A percentile compares a stretch with the other conserved stretches of the same genome.
These are phyloP conservation scores for Penicillium crystallinum DNA, from an alignment of 495 filamentous ascomycete genomes.

Conservation along the genomic window DNA sequence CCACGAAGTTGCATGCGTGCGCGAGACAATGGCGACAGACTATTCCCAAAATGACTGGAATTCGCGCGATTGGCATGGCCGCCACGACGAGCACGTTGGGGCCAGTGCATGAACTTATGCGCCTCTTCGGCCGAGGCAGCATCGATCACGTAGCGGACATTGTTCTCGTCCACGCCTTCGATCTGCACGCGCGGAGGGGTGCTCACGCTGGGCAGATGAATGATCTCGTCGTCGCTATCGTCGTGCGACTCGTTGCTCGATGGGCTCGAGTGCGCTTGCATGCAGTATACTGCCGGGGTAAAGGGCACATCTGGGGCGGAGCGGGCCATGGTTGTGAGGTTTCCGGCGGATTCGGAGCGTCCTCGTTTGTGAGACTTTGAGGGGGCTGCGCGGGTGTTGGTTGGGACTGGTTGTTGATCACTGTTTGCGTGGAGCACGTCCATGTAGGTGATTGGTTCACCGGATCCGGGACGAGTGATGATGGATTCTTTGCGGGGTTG, in stretches of 20 bases:
- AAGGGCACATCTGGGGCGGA: slow-evolving; percentile 6
- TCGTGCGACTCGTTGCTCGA: slow-evolving; percentile 22
- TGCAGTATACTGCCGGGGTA: slow-evolving; percentile 24
- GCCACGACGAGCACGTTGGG: slow-evolving; percentile 15
- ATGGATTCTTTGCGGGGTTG: slow-evolving; percentile 5
- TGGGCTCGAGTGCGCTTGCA: slow-evolving; percentile 36
- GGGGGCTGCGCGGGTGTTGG: background rate
- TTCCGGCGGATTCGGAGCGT: slow-evolving; percentile 16
- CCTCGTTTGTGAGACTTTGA: slow-evolving; percentile 7
- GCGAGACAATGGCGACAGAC: slow-evolving; percentile 19
- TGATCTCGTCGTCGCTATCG: slow-evolving; percentile 37
- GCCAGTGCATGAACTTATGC: slow-evolving; percentile 35
- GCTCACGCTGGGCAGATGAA: slow-evolving; percentile 33
- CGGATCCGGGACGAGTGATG: background rate
- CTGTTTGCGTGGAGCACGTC: slow-evolving; percentile 26
- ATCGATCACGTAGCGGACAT: slow-evolving; percentile 32
- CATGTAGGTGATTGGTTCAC: slow-evolving; percentile 33
- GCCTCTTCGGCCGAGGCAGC: slow-evolving; percentile 24
- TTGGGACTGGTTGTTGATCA: slow-evolving; percentile 9
- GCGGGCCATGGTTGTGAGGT: slow-evolving; percentile 7
- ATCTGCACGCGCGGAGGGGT: slow-evolving; percentile 29
- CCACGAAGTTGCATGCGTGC: slow-evolving; percentile 24
- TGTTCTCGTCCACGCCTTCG: slow-evolving; percentile 37
- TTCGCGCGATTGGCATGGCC: too few species aligned
- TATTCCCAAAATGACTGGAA: slow-evolving; percentile 9